Evolutionary conservation across 2,329 filamentous ascomycete genomes (phyloP).

Genomic region (Exophiala aquamarina): DNA sequence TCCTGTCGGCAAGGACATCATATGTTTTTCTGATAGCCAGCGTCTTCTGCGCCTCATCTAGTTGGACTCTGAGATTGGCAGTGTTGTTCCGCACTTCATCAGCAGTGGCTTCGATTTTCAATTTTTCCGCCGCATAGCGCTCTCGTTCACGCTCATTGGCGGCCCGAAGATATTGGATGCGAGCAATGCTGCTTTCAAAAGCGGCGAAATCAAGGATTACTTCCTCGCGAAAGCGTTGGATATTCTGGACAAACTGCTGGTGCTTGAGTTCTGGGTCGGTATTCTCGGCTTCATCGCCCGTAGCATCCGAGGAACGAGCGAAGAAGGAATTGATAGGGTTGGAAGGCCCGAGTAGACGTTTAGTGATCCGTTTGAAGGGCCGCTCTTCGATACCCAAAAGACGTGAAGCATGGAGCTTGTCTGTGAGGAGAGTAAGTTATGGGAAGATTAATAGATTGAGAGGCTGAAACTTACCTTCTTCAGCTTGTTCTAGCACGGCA

Average conservation of each 20-base stretch:
- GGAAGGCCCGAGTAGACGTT: conserved; percentile 70
- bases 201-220: conserved; percentile 83
- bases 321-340: conserved; percentile 53
- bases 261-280: conserved; percentile 31
- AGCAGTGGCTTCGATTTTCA: conserved; percentile 75
- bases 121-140: conserved; percentile 78
- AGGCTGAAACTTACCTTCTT: conserved; percentile 53
- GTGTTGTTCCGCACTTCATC: conserved; percentile 76
- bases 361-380: conserved; percentile 84
- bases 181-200: conserved; percentile 75
- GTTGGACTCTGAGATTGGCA: conserved; percentile 66
- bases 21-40: conserved; percentile 79
- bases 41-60: conserved; percentile 73
- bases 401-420: conserved; percentile 82
- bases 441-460: background rate
- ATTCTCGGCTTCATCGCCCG: conserved; percentile 41
- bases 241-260: conserved; percentile 38
- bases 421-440: conserved; percentile 38
- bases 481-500: conserved; percentile 69
- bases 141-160: conserved; percentile 82
- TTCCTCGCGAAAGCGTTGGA: conserved; percentile 75
- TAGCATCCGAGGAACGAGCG: conserved; percentile 49
- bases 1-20: conserved; percentile 83
- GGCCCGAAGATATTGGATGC: conserved; percentile 80
- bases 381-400: conserved; percentile 90